Evolutionary conservation across 1,139 yeast species (phyloP).

Genomic region (Kodamaea sp.): DNA sequence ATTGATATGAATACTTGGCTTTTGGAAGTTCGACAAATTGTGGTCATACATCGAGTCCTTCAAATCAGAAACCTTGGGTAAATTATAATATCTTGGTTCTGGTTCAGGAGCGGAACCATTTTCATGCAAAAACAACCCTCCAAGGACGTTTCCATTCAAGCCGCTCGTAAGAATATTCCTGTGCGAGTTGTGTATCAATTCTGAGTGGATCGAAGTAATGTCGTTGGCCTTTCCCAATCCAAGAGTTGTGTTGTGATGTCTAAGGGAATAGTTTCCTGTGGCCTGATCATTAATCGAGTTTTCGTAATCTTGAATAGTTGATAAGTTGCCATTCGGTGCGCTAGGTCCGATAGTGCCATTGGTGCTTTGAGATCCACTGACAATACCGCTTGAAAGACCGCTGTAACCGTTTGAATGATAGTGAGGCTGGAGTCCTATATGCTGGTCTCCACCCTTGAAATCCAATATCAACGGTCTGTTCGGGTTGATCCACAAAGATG

Average conservation of each 20-base stretch:
- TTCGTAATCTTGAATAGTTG: conserved; percentile 3
- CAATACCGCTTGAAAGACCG: conserved; percentile 4
- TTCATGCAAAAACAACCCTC: conserved; percentile 1
- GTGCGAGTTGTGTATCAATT: conserved; percentile 24
- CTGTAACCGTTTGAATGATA: background rate
- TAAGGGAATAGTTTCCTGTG: conserved; percentile 7
- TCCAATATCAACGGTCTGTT: conserved; percentile 28
- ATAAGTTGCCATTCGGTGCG: conserved; percentile 3
- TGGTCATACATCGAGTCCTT: conserved; percentile 37
- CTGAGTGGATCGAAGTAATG: conserved; percentile 46
- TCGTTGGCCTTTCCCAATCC: conserved; percentile 48
- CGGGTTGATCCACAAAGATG: conserved; percentile 36
- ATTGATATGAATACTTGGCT: conserved; percentile 10
- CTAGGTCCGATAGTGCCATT: conserved; percentile 4
- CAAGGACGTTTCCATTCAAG: background rate
- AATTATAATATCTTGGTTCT: conserved; percentile 15
- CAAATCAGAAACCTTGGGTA: conserved; percentile 50
- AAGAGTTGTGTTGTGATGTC: conserved; percentile 16
- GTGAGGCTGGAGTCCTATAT: background rate
- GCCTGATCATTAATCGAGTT: conserved; percentile 7
- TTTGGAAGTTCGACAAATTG: conserved; percentile 9
- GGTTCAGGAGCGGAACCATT: conserved; percentile 24
- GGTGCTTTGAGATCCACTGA: conserved; percentile 8
- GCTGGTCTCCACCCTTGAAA: conserved; percentile 2
- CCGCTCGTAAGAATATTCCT: conserved; percentile 5